These are phyloP conservation scores for Carex parvula DNA, from an alignment of 176 grass and related monocot species.

Conservation along the genomic window DNA sequence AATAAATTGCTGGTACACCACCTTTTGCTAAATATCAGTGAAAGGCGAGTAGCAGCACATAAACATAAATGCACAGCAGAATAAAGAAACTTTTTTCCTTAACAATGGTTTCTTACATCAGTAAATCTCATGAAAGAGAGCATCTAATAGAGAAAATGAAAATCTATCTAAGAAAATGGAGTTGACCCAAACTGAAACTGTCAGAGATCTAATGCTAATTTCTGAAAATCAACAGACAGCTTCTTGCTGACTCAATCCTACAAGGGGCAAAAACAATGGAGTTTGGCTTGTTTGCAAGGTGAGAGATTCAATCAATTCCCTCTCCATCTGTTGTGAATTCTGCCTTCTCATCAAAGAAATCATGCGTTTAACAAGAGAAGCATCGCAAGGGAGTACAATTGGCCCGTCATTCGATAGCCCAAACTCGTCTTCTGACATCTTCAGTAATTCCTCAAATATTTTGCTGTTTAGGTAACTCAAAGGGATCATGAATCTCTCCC, in stretches of 20 bases:
- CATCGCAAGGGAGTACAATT: slow-evolving; percentile 38
- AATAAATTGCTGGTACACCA: no score
- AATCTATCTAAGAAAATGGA: background rate
- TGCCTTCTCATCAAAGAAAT: slow-evolving; percentile 22
- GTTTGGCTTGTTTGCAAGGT: background rate
- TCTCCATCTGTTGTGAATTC: slow-evolving; percentile 25
- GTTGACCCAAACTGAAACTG: background rate
- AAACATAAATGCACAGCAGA: background rate
- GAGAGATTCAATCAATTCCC: background rate
- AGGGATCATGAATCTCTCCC: slow-evolving; percentile 38
- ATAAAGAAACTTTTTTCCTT: background rate
- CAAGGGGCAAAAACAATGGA: slow-evolving; percentile 3
- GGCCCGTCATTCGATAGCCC: slow-evolving; percentile 37
- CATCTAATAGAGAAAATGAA: background rate
- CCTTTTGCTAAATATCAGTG: background rate
- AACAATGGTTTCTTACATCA: background rate
- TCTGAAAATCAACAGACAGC: background rate
- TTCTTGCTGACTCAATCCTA: slow-evolving; percentile 9
- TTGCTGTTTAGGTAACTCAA: slow-evolving; percentile 33
- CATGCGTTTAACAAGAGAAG: slow-evolving; percentile 25
- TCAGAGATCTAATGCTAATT: background rate
- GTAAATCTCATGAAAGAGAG: background rate
- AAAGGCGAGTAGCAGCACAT: background rate
- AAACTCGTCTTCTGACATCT: slow-evolving; percentile 39
- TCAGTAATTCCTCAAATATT: slow-evolving; percentile 36